These are phyloP conservation scores for Neonectria punicea DNA, from an alignment of 2,329 filamentous ascomycete species.

Conservation along the genomic window DNA sequence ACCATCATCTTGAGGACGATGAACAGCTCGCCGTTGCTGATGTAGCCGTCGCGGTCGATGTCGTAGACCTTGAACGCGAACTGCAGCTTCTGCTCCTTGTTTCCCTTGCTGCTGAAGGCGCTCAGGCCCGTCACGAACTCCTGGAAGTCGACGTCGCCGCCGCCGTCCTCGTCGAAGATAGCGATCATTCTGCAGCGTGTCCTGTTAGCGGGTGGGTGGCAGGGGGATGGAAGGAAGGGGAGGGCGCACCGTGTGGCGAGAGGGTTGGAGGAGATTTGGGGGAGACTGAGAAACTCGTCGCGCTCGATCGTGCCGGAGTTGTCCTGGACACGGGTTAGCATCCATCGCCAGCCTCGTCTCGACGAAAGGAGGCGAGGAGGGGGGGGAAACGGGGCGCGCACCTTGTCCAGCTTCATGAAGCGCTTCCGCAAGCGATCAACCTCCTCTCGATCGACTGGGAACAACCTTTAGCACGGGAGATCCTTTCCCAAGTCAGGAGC, in stretches of 20 bases:
- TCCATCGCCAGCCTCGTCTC: slow-evolving; percentile 19
- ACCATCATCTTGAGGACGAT: slow-evolving; percentile 99
- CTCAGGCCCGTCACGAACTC: slow-evolving; percentile 96
- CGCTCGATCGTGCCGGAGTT: slow-evolving; percentile 98
- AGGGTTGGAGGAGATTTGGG: slow-evolving; percentile 97
- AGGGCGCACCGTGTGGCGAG: slow-evolving; percentile 83
- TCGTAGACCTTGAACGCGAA: slow-evolving; percentile 99
- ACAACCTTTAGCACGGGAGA: slow-evolving; percentile 31
- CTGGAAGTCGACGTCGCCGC: slow-evolving; percentile 97
- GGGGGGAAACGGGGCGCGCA: slow-evolving; percentile 52
- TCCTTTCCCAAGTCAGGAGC: slow-evolving; percentile 2
- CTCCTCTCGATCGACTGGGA: slow-evolving; percentile 91
- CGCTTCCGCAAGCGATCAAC: slow-evolving; percentile 95
- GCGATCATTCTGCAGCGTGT: slow-evolving; percentile 85
- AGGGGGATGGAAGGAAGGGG: background rate
- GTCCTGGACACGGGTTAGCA: slow-evolving; percentile 67
- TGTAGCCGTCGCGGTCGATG: slow-evolving; percentile 98
- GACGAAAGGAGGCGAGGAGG: slow-evolving; percentile 8
- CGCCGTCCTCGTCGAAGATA: slow-evolving; percentile 98
- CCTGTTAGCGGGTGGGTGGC: slow-evolving; percentile 18
- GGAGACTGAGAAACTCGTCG: slow-evolving; percentile 96
- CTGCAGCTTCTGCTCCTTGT: slow-evolving; percentile 97
- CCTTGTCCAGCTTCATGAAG: slow-evolving; percentile 99
- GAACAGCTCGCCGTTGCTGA: slow-evolving; percentile 98
- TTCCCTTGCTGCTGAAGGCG: slow-evolving; percentile 96